Percentiles rank a stretch among this genome's conserved stretches.
Conservation (phyloP, 257 asterid species). For the Voacanga thouarsii region DNA sequence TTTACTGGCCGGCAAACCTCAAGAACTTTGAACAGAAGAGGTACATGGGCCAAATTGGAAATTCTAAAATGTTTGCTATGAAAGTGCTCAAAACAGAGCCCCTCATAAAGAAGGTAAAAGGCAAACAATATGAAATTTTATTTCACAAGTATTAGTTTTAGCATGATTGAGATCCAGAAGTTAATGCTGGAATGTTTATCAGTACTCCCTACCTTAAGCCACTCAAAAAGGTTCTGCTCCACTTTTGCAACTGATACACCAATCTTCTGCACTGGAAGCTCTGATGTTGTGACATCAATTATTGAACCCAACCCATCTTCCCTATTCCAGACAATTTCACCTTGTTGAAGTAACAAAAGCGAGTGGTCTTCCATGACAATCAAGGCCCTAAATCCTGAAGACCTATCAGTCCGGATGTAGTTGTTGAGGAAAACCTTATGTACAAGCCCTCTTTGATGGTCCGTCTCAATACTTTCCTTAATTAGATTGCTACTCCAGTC, state of each 20-base stretch:
- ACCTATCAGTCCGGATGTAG: constrained; percentile 76
- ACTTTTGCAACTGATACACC: constrained; percentile 96
- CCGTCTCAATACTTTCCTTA: constrained; percentile 66
- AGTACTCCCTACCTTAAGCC: constrained; percentile 76
- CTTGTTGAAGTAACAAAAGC: constrained; percentile 75
- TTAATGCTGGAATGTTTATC: background rate
- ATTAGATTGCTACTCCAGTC: constrained; percentile 62
- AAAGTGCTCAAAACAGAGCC: no score
- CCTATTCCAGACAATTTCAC: constrained; percentile 89
- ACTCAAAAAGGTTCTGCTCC: constrained; percentile 84
- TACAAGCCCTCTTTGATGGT: constrained; percentile 67
- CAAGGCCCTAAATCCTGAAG: constrained; percentile 91
- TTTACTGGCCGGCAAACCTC: background rate
- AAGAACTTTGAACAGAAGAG: background rate
- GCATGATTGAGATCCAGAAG: background rate
- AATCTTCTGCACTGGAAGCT: constrained; percentile 80
- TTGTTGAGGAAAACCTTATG: constrained; percentile 82
- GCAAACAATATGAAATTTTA: background rate
- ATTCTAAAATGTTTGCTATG: background rate
- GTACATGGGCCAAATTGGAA: background rate
- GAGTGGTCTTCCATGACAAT: constrained; percentile 99
- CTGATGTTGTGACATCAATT: constrained; percentile 81
- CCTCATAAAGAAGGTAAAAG: background rate
- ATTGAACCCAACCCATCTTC: constrained; percentile 97
- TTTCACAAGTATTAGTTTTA: background rate